A percentile compares a stretch with the other conserved stretches of the same genome.
phyloP scores from a whole-genome alignment of 805 yeast genomes.

The Diddensiella caesifluorescens region DNA sequence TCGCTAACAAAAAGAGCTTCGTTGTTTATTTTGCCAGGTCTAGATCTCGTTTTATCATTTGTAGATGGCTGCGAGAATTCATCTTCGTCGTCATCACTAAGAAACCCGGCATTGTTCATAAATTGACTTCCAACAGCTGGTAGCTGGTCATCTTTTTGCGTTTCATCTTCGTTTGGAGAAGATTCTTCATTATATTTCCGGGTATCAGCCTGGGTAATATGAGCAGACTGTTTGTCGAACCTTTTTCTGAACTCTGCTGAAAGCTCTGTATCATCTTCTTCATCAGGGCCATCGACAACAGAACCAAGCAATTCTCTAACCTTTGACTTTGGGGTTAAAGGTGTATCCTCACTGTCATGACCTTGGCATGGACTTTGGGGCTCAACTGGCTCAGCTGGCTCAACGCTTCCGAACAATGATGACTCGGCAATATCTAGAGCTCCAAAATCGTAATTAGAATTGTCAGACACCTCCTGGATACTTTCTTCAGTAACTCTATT shows the following conservation, averaged over 20 bases:
- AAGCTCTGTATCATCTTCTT: neutral
- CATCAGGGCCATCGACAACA: neutral
- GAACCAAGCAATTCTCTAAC: slow-evolving; percentile 4
- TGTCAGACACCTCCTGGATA: neutral
- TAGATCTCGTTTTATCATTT: too few species aligned
- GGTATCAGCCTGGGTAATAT: too few species aligned
- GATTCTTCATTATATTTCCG: too few species aligned
- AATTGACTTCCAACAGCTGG: too few species aligned
- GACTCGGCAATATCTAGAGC: neutral
- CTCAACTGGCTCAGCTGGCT: neutral
- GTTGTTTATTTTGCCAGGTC: too few species aligned
- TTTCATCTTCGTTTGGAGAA: too few species aligned
- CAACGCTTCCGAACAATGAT: neutral
- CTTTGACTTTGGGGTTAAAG: slow-evolving; percentile 4
- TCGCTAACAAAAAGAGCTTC: too few species aligned
- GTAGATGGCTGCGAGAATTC: neutral
- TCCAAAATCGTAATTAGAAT: neutral
- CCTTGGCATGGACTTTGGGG: neutral
- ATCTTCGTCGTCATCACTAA: neutral
- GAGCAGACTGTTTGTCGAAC: neutral
- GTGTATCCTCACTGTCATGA: neutral
- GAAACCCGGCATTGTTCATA: too few species aligned
- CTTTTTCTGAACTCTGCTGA: slow-evolving; percentile 14
- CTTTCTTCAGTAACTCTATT: too few species aligned
- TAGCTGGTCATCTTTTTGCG: too few species aligned